Conservation (phyloP, 2,329 filamentous ascomycete genomes). For the Cladosporium sp. region DNA sequence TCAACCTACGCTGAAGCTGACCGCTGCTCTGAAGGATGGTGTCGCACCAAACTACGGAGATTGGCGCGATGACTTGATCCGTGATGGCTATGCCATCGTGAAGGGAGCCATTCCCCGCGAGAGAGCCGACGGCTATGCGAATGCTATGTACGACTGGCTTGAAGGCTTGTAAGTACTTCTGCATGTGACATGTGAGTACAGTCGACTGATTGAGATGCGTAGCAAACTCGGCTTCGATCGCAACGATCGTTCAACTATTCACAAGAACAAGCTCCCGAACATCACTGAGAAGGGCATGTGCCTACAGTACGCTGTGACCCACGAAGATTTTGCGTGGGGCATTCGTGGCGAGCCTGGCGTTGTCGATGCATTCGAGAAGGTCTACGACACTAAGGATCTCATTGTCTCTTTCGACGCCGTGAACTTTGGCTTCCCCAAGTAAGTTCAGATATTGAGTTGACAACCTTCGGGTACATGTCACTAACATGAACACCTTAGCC, state of each 20-base stretch:
- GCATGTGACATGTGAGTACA: slow-evolving; percentile 7
- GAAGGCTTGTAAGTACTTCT: slow-evolving; percentile 40
- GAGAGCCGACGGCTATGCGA: slow-evolving; percentile 40
- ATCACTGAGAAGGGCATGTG: slow-evolving; percentile 54
- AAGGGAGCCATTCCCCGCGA: slow-evolving; percentile 48
- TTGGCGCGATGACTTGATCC: slow-evolving; percentile 38
- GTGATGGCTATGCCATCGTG: slow-evolving; percentile 49
- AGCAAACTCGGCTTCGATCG: slow-evolving; percentile 41
- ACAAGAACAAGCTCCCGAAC: slow-evolving; percentile 37
- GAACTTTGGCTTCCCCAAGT: slow-evolving; percentile 45
- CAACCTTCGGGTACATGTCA: neutral
- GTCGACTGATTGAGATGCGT: slow-evolving; percentile 21
- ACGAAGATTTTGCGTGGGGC: slow-evolving; percentile 53
- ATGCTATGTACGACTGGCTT: slow-evolving; percentile 32
- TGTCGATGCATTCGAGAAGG: slow-evolving; percentile 48
- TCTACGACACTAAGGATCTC: slow-evolving; percentile 49
- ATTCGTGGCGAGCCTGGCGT: slow-evolving; percentile 52
- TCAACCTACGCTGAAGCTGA: slow-evolving; percentile 5
- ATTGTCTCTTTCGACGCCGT: slow-evolving; percentile 53
- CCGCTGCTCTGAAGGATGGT: slow-evolving; percentile 22
- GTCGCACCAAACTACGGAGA: slow-evolving; percentile 28
- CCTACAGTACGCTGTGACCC: slow-evolving; percentile 48
- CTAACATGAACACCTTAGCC: neutral
- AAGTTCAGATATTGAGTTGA: neutral
- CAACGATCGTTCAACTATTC: slow-evolving; percentile 38